A percentile compares a stretch with the other conserved stretches of the same genome.
phyloP scores from a whole-genome alignment of 139 green algal species.

The Chlamydomonas incerta region DNA sequence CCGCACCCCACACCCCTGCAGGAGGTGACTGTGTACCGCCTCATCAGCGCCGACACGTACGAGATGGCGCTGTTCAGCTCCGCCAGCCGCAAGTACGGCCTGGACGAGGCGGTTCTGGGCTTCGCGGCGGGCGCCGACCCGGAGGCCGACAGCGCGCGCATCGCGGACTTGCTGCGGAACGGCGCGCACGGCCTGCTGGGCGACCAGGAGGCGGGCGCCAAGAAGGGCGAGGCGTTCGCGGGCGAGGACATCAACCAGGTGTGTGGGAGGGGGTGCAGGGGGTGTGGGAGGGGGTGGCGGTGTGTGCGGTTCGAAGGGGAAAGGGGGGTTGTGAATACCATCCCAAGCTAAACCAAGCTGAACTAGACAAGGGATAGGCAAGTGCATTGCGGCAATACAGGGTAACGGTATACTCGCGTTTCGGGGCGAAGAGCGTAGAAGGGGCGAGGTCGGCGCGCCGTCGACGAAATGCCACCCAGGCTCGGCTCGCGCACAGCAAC shows the following conservation, averaged over 20 bases:
- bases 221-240: slow-evolving; percentile 67
- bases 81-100: slow-evolving; percentile 80
- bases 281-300: neutral
- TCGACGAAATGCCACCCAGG: too few relatives aligned
- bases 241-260: slow-evolving; percentile 86
- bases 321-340: too few relatives aligned
- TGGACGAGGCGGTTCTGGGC: slow-evolving; percentile 95
- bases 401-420: too few relatives aligned
- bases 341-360: too few relatives aligned
- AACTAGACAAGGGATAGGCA: too few relatives aligned
- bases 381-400: too few relatives aligned
- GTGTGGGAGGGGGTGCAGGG: neutral
- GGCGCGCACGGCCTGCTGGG: slow-evolving; percentile 82
- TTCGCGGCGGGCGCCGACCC: slow-evolving; percentile 57
- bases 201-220: slow-evolving; percentile 40
- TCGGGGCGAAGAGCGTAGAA: too few relatives aligned
- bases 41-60: slow-evolving; percentile 91
- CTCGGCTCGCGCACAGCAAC: too few relatives aligned
- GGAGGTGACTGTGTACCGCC: slow-evolving; percentile 94
- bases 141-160: slow-evolving; percentile 76
- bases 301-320: neutral
- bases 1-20: too few relatives aligned
- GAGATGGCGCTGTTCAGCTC: slow-evolving; percentile 87
- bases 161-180: slow-evolving; percentile 85
- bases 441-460: too few relatives aligned